A percentile compares a stretch with the other conserved stretches of the same genome.
Conservation (phyloP, 805 yeast genomes). For the Myxozyma kluyveri region DNA sequence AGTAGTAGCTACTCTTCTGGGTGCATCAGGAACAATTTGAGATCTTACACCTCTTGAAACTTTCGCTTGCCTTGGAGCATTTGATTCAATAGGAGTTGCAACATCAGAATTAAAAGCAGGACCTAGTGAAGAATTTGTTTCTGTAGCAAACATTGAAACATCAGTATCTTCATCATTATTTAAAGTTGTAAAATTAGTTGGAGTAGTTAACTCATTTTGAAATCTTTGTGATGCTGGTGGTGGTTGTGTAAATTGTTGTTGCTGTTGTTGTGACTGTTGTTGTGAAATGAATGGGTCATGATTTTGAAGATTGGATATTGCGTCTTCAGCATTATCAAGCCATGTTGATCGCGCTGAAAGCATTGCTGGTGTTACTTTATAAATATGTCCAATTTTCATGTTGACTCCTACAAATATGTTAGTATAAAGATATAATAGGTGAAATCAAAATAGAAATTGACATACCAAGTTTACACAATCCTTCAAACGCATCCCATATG, state of each 20-base stretch:
- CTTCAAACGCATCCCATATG: conserved; percentile 82
- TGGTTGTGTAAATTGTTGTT: too few relatives aligned
- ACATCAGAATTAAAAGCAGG: conserved; percentile 5
- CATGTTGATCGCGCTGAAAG: conserved; percentile 24
- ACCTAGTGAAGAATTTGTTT: not conserved
- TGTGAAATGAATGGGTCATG: conserved; percentile 27
- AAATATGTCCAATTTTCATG: conserved; percentile 51
- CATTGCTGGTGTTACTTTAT: conserved; percentile 26
- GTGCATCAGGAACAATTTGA: conserved; percentile 24
- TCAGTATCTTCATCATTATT: conserved; percentile 7
- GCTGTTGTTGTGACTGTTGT: too few relatives aligned
- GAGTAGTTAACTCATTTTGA: too few relatives aligned
- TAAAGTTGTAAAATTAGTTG: too few relatives aligned
- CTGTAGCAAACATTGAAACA: conserved; percentile 2
- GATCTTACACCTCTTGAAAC: too few relatives aligned
- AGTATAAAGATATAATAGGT: not conserved
- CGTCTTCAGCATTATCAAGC: conserved; percentile 13
- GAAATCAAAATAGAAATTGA: not conserved
- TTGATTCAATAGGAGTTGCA: too few relatives aligned
- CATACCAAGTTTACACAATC: conserved; percentile 47
- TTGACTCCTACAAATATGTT: conserved; percentile 55
- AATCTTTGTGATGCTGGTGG: too few relatives aligned
- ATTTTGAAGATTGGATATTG: conserved; percentile 20
- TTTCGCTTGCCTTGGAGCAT: too few relatives aligned
- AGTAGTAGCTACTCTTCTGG: conserved; percentile 9